Percentiles rank a stretch among this genome's conserved stretches.
These are phyloP conservation scores for Acaromyces ingoldii DNA, from an alignment of 1,284 basidiomycete genomes.

Conservation along the genomic window DNA sequence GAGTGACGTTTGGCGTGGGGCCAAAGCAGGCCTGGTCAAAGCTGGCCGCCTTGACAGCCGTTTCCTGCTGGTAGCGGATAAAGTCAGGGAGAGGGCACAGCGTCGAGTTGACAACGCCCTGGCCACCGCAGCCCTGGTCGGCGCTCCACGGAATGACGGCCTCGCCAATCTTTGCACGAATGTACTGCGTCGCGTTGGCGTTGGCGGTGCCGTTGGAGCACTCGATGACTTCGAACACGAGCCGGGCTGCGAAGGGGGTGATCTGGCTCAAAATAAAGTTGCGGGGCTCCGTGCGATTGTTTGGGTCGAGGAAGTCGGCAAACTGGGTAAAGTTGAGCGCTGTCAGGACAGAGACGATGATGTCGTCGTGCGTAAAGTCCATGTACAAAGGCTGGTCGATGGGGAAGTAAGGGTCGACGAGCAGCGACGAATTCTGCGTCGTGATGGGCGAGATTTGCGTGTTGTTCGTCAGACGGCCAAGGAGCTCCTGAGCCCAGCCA, in stretches of 20 bases:
- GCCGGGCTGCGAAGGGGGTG: conserved; percentile 29
- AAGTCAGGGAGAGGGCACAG: conserved; percentile 74
- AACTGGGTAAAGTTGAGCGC: conserved; percentile 44
- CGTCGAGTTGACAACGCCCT: neutral
- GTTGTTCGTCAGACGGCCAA: conserved; percentile 32
- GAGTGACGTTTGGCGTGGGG: too few relatives aligned
- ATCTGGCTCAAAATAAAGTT: conserved; percentile 33
- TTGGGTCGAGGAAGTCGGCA: conserved; percentile 23
- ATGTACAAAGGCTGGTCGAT: conserved; percentile 41
- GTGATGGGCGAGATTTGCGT: conserved; percentile 26
- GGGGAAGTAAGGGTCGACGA: conserved; percentile 43
- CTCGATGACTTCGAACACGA: conserved; percentile 28
- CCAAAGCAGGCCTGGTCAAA: conserved; percentile 41
- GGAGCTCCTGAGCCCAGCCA: conserved; percentile 62
- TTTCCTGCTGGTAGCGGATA: conserved; percentile 54
- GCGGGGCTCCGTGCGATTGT: conserved; percentile 11
- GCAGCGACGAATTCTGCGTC: conserved; percentile 40
- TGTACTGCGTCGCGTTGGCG: conserved; percentile 56
- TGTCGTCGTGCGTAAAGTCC: conserved; percentile 45
- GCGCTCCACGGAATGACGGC: conserved; percentile 64
- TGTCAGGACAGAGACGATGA: conserved; percentile 36
- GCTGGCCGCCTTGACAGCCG: conserved; percentile 32
- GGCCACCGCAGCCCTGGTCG: conserved; percentile 8
- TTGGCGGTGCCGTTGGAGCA: neutral
- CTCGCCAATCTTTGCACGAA: conserved; percentile 79